Percentiles rank a stretch among this genome's conserved stretches.
These are phyloP conservation scores for Stemphylium lycopersici DNA, from an alignment of 2,329 filamentous ascomycete species.

Conservation along the genomic window DNA sequence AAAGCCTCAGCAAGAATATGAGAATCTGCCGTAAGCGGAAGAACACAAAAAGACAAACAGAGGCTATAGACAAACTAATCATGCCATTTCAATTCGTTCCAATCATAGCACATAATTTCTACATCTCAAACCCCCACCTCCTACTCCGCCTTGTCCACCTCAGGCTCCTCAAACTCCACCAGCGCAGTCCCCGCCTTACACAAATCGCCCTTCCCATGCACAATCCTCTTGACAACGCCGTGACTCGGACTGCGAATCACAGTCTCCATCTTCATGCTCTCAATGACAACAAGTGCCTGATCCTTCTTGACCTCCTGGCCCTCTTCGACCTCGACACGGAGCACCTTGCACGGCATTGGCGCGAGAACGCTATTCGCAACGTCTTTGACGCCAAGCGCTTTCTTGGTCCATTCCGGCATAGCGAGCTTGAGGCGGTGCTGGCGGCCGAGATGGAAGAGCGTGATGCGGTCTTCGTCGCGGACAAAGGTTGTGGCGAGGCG, in stretches of 20 bases:
- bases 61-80: no score
- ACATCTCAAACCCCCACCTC: no score
- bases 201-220: slow-evolving; percentile 55
- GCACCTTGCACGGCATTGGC: slow-evolving; percentile 96
- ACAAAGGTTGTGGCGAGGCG: slow-evolving; percentile 82
- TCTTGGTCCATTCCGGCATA: slow-evolving; percentile 80
- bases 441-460: slow-evolving; percentile 74
- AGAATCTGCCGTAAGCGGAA: no score
- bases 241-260: slow-evolving; percentile 59
- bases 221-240: slow-evolving; percentile 55
- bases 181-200: slow-evolving; percentile 55
- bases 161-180: slow-evolving; percentile 37
- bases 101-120: no score
- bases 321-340: slow-evolving; percentile 84
- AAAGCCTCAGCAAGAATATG: no score
- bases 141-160: slow-evolving; percentile 2
- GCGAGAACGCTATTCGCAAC: slow-evolving; percentile 81
- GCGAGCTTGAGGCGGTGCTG: slow-evolving; percentile 63
- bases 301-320: slow-evolving; percentile 85
- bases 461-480: slow-evolving; percentile 65
- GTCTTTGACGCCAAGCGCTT: slow-evolving; percentile 84
- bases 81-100: no score
- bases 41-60: no score
- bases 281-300: slow-evolving; percentile 77
- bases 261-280: slow-evolving; percentile 63